Conservation (phyloP, 768 basidiomycete genomes). For the Mycena galericulata region DNA sequence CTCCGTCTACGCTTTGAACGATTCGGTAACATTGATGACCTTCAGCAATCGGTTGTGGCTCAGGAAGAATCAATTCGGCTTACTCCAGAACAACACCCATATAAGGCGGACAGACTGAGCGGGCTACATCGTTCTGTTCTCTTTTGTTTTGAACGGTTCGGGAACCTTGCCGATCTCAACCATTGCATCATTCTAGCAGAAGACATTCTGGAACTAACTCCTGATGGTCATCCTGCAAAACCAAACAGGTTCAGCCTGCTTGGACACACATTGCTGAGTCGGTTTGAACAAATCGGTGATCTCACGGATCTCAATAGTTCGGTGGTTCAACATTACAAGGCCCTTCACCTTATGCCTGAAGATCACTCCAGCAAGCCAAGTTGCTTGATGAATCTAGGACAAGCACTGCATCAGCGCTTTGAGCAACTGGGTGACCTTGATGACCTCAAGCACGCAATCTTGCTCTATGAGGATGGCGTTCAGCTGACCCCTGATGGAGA, state of each 20-base stretch:
- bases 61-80: not conserved
- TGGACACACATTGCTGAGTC: not conserved
- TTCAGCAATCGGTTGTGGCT: not conserved
- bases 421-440: not conserved
- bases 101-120: not conserved
- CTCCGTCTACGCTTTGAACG: not conserved
- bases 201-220: not conserved
- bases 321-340: not conserved
- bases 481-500: not conserved
- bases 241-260: not conserved
- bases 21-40: not conserved
- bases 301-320: not conserved
- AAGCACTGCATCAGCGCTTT: not conserved
- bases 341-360: not conserved
- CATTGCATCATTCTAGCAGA: not conserved
- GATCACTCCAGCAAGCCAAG: not conserved
- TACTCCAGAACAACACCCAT: not conserved
- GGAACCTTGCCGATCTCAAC: not conserved
- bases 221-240: not conserved
- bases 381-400: not conserved
- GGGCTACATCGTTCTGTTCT: not conserved
- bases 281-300: not conserved
- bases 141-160: not conserved
- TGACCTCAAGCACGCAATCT: not conserved
- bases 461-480: not conserved